These are phyloP conservation scores for Termitomyces sp. DNA, from an alignment of 768 basidiomycete species.

Conservation along the genomic window DNA sequence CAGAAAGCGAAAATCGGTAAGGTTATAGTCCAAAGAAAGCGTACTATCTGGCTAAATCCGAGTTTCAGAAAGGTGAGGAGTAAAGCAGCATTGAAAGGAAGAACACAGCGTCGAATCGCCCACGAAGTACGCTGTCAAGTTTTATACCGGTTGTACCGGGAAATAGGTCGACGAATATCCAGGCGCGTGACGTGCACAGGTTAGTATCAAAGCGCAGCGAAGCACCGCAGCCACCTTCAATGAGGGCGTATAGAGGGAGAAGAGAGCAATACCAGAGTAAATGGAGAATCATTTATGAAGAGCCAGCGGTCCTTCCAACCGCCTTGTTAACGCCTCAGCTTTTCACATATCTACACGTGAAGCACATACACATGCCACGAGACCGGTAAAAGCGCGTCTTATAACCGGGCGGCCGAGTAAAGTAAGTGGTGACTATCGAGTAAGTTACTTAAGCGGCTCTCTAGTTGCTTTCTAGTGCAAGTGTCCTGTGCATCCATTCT, in stretches of 20 bases:
- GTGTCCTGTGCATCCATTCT: too few species aligned
- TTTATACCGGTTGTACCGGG: slow-evolving; percentile 34
- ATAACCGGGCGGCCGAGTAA: background rate
- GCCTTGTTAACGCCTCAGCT: too few species aligned
- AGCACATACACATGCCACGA: background rate
- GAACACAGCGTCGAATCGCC: background rate
- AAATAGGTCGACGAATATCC: slow-evolving; percentile 20
- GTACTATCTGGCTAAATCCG: background rate
- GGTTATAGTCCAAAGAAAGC: background rate
- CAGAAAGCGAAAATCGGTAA: slow-evolving; percentile 10
- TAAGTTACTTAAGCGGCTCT: too few species aligned
- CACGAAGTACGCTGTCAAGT: slow-evolving; percentile 27
- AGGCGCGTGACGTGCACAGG: slow-evolving; percentile 2
- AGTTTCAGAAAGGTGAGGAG: background rate
- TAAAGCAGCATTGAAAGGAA: background rate
- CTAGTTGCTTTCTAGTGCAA: too few species aligned
- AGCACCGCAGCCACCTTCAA: background rate
- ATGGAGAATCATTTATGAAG: too few species aligned
- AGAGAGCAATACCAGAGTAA: background rate
- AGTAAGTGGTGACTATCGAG: too few species aligned
- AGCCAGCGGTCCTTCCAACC: too few species aligned
- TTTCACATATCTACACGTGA: background rate
- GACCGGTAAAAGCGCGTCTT: slow-evolving; percentile 8
- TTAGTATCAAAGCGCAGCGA: background rate
- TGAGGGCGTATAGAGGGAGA: background rate